phyloP scores from a whole-genome alignment of 768 basidiomycete genomes.

The Hericium erinaceus region DNA sequence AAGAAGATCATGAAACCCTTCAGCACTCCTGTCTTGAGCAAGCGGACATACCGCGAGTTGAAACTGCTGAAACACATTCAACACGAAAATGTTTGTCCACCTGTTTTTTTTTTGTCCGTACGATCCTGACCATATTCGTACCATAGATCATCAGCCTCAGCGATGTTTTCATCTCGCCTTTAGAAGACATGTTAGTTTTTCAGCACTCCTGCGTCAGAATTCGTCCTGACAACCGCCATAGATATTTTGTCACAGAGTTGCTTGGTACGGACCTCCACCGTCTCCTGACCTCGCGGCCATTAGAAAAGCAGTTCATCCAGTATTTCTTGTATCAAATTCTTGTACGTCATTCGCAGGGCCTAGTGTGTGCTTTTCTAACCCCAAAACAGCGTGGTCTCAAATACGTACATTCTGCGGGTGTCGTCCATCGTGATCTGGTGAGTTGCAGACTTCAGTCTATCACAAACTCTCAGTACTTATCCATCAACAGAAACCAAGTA shows the following conservation, averaged over 20 bases:
- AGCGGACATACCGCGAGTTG: slow-evolving; percentile 95
- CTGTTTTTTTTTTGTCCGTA: neutral
- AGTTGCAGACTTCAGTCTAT: slow-evolving; percentile 19
- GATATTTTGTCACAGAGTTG: slow-evolving; percentile 98
- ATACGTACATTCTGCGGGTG: slow-evolving; percentile 98
- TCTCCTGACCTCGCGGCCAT: slow-evolving; percentile 87
- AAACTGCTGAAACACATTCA: slow-evolving; percentile 98
- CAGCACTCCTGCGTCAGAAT: slow-evolving; percentile 2
- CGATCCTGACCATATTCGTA: neutral
- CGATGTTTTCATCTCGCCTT: slow-evolving; percentile 99
- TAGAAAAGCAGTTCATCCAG: slow-evolving; percentile 99
- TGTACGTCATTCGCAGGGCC: slow-evolving; percentile 28
- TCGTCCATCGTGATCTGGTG: slow-evolving; percentile 94
- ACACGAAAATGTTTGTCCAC: slow-evolving; percentile 75
- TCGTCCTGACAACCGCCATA: slow-evolving; percentile 22
- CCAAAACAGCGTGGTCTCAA: slow-evolving; percentile 79
- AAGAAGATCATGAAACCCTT: slow-evolving; percentile 99
- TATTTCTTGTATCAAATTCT: slow-evolving; percentile 99
- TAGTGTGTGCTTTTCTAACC: neutral
- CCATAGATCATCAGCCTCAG: slow-evolving; percentile 91
- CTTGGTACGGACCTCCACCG: slow-evolving; percentile 98
- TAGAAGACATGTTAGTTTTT: slow-evolving; percentile 81
- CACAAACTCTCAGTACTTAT: slow-evolving; percentile 2
- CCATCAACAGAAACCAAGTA: slow-evolving; percentile 80
- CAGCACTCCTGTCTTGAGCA: slow-evolving; percentile 95